A percentile compares a stretch with the other conserved stretches of the same genome.
These are phyloP conservation scores for Hypoxylon subgilvum DNA, from an alignment of 495 filamentous ascomycete species.

Conservation along the genomic window DNA sequence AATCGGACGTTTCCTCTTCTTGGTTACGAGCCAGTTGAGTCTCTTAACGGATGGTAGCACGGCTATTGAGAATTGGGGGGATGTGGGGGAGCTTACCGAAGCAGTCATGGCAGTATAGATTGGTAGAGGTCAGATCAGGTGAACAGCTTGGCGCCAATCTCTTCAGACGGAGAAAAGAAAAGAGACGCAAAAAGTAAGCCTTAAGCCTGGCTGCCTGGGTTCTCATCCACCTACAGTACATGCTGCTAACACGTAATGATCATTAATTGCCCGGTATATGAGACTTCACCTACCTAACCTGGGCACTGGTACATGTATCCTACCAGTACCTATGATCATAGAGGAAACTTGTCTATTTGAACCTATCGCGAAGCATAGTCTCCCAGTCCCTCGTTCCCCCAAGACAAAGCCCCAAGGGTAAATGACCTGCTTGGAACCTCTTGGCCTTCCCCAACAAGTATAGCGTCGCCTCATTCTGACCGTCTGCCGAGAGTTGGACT, in stretches of 20 bases:
- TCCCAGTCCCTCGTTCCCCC: neutral
- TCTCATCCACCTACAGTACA: no score
- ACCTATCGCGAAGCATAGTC: neutral
- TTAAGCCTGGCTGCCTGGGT: no score
- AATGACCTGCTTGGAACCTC: neutral
- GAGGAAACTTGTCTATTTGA: neutral
- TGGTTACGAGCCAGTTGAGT: no score
- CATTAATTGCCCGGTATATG: no score
- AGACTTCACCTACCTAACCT: no score
- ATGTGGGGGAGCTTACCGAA: neutral
- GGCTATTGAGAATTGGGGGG: neutral
- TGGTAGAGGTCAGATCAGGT: neutral
- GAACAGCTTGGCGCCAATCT: neutral
- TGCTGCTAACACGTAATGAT: no score
- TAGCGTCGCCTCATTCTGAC: constrained; percentile 32
- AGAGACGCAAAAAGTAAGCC: no score
- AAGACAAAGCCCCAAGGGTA: constrained; percentile 5
- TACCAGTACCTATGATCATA: neutral
- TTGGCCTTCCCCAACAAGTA: constrained; percentile 30
- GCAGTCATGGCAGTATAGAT: neutral
- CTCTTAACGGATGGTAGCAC: no score
- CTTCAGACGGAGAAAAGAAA: neutral
- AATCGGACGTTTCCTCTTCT: no score
- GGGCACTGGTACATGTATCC: no score
- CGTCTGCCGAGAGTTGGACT: constrained; percentile 27